Evolutionary conservation across 148 eudicot species (phyloP).

Genomic region (Polygonum maritimum): DNA sequence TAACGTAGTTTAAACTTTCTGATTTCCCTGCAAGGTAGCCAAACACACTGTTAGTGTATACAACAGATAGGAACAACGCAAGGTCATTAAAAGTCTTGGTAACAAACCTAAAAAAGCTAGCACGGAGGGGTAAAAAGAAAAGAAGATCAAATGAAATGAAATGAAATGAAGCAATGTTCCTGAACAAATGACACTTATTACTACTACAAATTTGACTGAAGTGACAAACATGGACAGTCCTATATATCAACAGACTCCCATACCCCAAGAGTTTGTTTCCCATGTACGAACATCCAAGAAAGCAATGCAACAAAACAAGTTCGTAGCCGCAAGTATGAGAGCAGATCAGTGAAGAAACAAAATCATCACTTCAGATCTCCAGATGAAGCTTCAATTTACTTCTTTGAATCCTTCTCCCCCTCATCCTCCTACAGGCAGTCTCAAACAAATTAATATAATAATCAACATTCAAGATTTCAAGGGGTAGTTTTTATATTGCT

Average conservation of each 20-base stretch:
- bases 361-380: slow-evolving; percentile 6
- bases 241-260: neutral
- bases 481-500: neutral
- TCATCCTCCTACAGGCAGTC: slow-evolving; percentile 29
- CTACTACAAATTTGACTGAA: slow-evolving; percentile 1
- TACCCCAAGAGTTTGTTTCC: slow-evolving; percentile 1
- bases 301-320: neutral
- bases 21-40: neutral
- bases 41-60: too few species aligned
- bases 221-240: neutral
- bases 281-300: neutral
- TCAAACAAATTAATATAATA: neutral
- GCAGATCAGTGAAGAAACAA: neutral
- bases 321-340: neutral
- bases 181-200: neutral
- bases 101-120: neutral
- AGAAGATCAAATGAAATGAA: neutral
- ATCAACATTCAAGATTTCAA: neutral
- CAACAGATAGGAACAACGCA: neutral
- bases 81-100: neutral
- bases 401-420: slow-evolving; percentile 19
- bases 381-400: neutral
- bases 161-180: neutral
- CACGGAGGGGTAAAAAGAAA: neutral
- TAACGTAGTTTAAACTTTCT: neutral